phyloP scores from a whole-genome alignment of 2,329 filamentous ascomycete genomes.

The Chaetomiaceae sp. region DNA sequence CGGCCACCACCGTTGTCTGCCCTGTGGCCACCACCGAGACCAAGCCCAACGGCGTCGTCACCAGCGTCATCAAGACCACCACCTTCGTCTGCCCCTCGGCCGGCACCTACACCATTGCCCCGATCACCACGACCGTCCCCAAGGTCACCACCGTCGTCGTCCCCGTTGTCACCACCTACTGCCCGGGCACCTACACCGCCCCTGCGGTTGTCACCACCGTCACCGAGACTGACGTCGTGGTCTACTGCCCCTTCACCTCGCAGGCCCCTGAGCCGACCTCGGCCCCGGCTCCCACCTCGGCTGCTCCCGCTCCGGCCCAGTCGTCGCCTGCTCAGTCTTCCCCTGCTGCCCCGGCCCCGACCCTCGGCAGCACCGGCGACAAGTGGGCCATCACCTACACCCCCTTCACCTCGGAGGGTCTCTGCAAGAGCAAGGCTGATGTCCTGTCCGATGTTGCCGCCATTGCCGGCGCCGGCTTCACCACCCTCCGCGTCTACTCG shows the following conservation, averaged over 20 bases:
- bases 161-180: slow-evolving; percentile 60
- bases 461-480: slow-evolving; percentile 65
- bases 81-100: slow-evolving; percentile 68
- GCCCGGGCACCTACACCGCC: slow-evolving; percentile 69
- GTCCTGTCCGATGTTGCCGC: slow-evolving; percentile 57
- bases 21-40: slow-evolving; percentile 64
- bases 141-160: slow-evolving; percentile 56
- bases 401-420: slow-evolving; percentile 57
- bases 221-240: slow-evolving; percentile 62
- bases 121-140: slow-evolving; percentile 57
- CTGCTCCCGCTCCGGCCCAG: slow-evolving; percentile 22
- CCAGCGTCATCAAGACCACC: slow-evolving; percentile 64
- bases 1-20: slow-evolving; percentile 64
- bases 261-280: slow-evolving; percentile 30
- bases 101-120: slow-evolving; percentile 72
- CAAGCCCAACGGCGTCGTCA: slow-evolving; percentile 53
- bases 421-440: slow-evolving; percentile 60
- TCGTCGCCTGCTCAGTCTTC: slow-evolving; percentile 24
- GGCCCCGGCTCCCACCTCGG: slow-evolving; percentile 24
- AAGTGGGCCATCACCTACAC: slow-evolving; percentile 79
- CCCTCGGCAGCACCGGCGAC: slow-evolving; percentile 42
- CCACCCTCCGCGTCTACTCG: slow-evolving; percentile 75
- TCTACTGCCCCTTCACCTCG: slow-evolving; percentile 65
- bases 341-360: slow-evolving; percentile 1
- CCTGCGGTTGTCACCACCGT: slow-evolving; percentile 63